Evolutionary conservation across 129 eudicot species (phyloP), one percentile per base, ranked within the genome.

Genomic region (Flaveria ramosissima): DNA sequence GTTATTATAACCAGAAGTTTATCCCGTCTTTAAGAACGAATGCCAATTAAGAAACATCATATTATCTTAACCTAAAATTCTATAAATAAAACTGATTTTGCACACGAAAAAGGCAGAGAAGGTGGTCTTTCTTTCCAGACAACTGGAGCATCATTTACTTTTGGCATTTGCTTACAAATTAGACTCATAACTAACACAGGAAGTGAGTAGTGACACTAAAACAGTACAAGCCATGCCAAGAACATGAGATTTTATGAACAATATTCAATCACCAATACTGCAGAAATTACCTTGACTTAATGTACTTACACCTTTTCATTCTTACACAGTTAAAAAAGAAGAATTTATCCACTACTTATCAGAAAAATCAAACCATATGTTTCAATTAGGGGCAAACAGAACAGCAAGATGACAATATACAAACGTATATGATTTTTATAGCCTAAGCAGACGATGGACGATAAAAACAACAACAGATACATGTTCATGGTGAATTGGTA

Each of bases 181-280:
- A 10, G 8, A 61, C 3, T 61, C 42, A 9, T 26, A 16, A 30
- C 0, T 64, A 64, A 64, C 47, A 64, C 19, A 26, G 68, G 12
- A 10, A 70, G 42, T 46, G n/a, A 36, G 36, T 4, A 30, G 36
- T 30, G 36, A 7, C 59, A 23, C 23, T 47, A 70, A 70, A 30
- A 46, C 1, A 70, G 19, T 24, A 70, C 41, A 70, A 70, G 9
- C 74, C 32, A 13, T 2, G 17, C 19, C 21, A 13, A 23, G 3
- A 70, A 70, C 60, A 47, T 47, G 27, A 70, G 42, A 24, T 45
- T 70, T 47, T 70, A 70, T 70, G 60, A 70, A 70, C 41, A 21
- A 45, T 45, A 46, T 21, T 69, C 57, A 45, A 48, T 48, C 53
- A 48, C 53, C 12, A 48, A 12, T 48, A 14, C 13, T 48, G 1